Base-by-base conservation (phyloP, 257 asterid genomes). In the Cinchona pubescens region DNA sequence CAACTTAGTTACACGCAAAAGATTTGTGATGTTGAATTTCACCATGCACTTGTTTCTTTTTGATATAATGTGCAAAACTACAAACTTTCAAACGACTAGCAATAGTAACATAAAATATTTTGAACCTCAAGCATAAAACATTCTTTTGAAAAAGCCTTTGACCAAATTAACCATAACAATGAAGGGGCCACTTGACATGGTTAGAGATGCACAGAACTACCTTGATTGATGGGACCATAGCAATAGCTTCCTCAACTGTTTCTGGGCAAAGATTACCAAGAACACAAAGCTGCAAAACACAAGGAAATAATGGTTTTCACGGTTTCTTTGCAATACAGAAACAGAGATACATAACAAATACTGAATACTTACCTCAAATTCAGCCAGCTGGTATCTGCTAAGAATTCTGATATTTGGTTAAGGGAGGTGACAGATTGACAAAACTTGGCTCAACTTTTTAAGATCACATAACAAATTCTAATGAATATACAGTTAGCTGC, bases 251-350 rank as follows among this genome's bases (percentile, higher is more conserved):
- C 81, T 92, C 98, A 29, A 89, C 94, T 3, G 96, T 90, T 78
- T 93, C 98, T 0, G 98, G 98, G 78, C 98, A 91, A 59, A 93
- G 96, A 86, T 91, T 93, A 81, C 98, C 98, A 60, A 93, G 96
- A 32, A 81, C 92, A 82, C 82, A 90, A 27, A 94, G 99, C 99
- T 93, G 90, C 87, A 89, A 29, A 75, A 64, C 14, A 69, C 69
- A 64, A 9, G 49, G 27, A 40, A 51, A 59, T 25, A 38, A 45
- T 25, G 19, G 10, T 29, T 9, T 38, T 27, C 14, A 72, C 59
- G 16, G n/a, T n/a, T 23, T 48, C 2, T 38, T 37, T 60, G 38
- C 65, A 69, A 58, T 48, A 53, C 48, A 49, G 21, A 51, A 73
- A 38, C 12, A 34, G 14, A 73, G 45, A 60, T 23, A 45, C 12